Evolutionary conservation across 208 protist species (phyloP).

Genomic region (Angomonas desouzai): DNA sequence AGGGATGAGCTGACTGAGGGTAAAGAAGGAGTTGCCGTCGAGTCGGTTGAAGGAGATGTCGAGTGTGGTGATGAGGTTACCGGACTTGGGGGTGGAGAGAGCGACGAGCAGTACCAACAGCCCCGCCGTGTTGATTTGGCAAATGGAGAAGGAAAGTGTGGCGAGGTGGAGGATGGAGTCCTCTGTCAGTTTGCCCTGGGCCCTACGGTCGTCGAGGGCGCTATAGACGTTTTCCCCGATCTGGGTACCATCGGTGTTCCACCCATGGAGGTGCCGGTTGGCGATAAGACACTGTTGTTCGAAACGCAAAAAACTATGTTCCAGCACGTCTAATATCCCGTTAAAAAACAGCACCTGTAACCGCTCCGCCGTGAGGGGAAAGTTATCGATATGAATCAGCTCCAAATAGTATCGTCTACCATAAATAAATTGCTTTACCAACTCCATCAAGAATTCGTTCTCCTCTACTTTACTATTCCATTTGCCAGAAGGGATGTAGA

Average conservation of each 20-base stretch:
- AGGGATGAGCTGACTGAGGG: slow-evolving; percentile 40
- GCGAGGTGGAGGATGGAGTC: slow-evolving; percentile 20
- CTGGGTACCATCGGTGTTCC: background rate
- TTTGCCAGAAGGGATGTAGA: slow-evolving; percentile 24
- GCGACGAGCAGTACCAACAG: slow-evolving; percentile 53
- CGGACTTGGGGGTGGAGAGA: slow-evolving; percentile 18
- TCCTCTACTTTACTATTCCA: slow-evolving; percentile 16
- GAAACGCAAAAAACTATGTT: background rate
- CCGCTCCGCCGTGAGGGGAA: slow-evolving; percentile 52
- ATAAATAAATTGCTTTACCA: slow-evolving; percentile 45
- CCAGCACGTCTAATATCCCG: slow-evolving; percentile 33
- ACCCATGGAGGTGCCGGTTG: background rate
- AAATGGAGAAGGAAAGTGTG: slow-evolving; percentile 65
- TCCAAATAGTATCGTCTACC: slow-evolving; percentile 27
- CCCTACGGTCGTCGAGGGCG: background rate
- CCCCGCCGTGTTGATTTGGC: slow-evolving; percentile 49
- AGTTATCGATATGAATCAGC: slow-evolving; percentile 63
- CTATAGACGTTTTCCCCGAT: background rate
- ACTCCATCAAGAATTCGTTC: slow-evolving; percentile 58
- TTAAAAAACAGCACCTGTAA: slow-evolving; percentile 58
- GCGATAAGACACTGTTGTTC: background rate
- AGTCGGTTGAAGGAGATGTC: slow-evolving; percentile 77
- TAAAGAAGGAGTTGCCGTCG: slow-evolving; percentile 30
- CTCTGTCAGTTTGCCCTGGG: background rate
- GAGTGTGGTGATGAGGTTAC: slow-evolving; percentile 23